Evolutionary conservation across 1,284 basidiomycete species (phyloP).

Genomic region (Hemileia vastatrix): DNA sequence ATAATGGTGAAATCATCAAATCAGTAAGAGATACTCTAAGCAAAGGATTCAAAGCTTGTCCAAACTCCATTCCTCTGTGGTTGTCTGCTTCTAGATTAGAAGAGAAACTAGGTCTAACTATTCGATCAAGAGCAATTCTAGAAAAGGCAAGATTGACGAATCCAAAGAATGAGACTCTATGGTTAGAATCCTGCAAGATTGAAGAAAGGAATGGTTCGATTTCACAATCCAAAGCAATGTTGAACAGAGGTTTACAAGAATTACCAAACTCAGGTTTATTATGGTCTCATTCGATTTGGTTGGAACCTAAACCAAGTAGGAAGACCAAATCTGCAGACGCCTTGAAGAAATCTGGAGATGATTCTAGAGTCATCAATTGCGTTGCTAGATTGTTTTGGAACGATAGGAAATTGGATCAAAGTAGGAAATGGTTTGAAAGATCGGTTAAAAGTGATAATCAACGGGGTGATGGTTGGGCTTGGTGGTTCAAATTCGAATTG

Average conservation of each 20-base stretch:
- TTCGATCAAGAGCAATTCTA: conserved; percentile 38
- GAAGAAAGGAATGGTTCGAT: conserved; percentile 29
- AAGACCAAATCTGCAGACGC: conserved; percentile 38
- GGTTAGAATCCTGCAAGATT: conserved; percentile 33
- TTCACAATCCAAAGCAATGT: conserved; percentile 31
- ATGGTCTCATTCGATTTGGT: conserved; percentile 30
- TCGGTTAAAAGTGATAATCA: conserved; percentile 24
- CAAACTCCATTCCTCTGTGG: conserved; percentile 30
- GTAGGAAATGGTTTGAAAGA: conserved; percentile 38
- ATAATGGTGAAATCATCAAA: conserved; percentile 32
- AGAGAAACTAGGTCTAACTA: conserved; percentile 28
- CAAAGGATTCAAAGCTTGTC: conserved; percentile 19
- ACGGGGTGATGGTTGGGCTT: conserved; percentile 37
- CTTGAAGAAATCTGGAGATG: conserved; percentile 35
- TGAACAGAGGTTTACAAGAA: conserved; percentile 46
- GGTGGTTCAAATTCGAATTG: conserved; percentile 38
- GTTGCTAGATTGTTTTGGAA: conserved; percentile 42
- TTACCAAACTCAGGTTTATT: conserved; percentile 33
- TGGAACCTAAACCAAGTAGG: conserved; percentile 45
- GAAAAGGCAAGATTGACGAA: conserved; percentile 37
- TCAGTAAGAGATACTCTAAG: conserved; percentile 14
- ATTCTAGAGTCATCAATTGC: conserved; percentile 29
- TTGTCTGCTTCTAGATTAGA: conserved; percentile 35
- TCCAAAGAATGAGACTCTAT: conserved; percentile 29
- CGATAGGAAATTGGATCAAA: conserved; percentile 33